A percentile compares a stretch with the other conserved stretches of the same genome.
These are phyloP conservation scores for Aspergillus avenaceus DNA, from an alignment of 495 filamentous ascomycete species.

Conservation along the genomic window DNA sequence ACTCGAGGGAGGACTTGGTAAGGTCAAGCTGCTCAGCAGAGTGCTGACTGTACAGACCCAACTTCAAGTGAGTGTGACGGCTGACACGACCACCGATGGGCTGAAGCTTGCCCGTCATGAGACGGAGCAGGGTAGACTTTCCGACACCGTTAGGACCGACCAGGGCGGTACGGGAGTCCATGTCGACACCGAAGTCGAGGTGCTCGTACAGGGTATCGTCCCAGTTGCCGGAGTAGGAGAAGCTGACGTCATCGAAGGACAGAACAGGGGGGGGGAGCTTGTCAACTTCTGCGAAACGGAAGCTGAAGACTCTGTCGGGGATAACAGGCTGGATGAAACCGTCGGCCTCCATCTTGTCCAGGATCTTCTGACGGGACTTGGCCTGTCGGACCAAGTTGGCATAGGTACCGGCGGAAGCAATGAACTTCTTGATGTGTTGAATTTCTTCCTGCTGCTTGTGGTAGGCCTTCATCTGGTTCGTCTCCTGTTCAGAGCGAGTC, in stretches of 20 bases:
- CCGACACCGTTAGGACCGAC: conserved; percentile 99
- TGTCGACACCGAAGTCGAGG: conserved; percentile 97
- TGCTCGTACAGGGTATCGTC: conserved; percentile 93
- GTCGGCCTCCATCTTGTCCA: conserved; percentile 99
- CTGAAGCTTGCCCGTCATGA: conserved; percentile 95
- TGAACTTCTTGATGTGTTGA: conserved; percentile 99
- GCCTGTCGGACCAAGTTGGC: conserved; percentile 98
- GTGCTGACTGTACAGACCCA: conserved; percentile 97
- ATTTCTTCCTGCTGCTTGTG: conserved; percentile 99
- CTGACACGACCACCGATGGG: conserved; percentile 77
- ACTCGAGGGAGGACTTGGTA: conserved; percentile 95
- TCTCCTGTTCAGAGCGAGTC: conserved; percentile 90
- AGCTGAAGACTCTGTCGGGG: conserved; percentile 87
- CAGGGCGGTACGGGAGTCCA: conserved; percentile 96
- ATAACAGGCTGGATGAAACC: conserved; percentile 92
- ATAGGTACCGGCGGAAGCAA: conserved; percentile 98
- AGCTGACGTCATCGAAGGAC: conserved; percentile 94
- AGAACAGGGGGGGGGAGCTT: conserved; percentile 96
- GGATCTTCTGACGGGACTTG: conserved; percentile 98
- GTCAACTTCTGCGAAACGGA: conserved; percentile 97
- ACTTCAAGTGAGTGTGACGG: conserved; percentile 95
- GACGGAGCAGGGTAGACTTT: conserved; percentile 95
- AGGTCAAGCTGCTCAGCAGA: conserved; percentile 97
- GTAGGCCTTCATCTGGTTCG: conserved; percentile 98
- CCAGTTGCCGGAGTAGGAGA: conserved; percentile 89